Base-by-base conservation (phyloP, 345 rosid genomes). In the Moringa oleifera region DNA sequence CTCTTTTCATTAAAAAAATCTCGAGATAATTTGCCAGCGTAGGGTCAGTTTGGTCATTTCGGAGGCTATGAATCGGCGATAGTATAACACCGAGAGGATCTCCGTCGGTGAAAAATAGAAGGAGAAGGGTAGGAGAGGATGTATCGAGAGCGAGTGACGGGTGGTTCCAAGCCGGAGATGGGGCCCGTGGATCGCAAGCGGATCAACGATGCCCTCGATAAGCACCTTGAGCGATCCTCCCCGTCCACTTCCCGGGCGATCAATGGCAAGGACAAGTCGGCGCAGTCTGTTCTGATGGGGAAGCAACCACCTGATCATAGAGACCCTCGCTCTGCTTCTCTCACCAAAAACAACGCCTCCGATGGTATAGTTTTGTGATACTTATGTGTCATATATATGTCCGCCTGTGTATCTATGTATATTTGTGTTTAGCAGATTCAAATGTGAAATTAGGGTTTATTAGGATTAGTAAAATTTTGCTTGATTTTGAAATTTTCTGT, bases 221-320 rank as follows among this genome's bases (percentile, higher is more conserved):
- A 80, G 80, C 91, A 82, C 54, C 82, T 84, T 49, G 85, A 84
- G 58, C 89, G 90, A 23, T 80, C 98, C 51, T 83, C 97, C 28
- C 84, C 90, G 1, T 93, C 97, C 58, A 83, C 91, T 37, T 90
- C 95, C 51, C 78, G 85, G 37, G 57, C 56, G 25, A 59, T 70
- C 74, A 77, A 86, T 81, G 94, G 86, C 31, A 84, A 84, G 73
- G 92, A 84, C 23, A 81, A 76, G 83, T 55, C 82, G 18, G 55
- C 82, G 2, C 53, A 59, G 65, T 75, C 87, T 55, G 73, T 71
- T 18, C 70, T 73, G 53, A 63, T 73, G 52, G 84, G 90, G 45
- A 87, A 92, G 74, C 82, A 80, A 47, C 79, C 83, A 22, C 49
- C 73, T 60, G 80, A 86, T 68, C 77, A 57, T 51, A 83, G 83